These are phyloP conservation scores for Brettanomyces nanus DNA, from an alignment of 805 yeast species.

Conservation along the genomic window DNA sequence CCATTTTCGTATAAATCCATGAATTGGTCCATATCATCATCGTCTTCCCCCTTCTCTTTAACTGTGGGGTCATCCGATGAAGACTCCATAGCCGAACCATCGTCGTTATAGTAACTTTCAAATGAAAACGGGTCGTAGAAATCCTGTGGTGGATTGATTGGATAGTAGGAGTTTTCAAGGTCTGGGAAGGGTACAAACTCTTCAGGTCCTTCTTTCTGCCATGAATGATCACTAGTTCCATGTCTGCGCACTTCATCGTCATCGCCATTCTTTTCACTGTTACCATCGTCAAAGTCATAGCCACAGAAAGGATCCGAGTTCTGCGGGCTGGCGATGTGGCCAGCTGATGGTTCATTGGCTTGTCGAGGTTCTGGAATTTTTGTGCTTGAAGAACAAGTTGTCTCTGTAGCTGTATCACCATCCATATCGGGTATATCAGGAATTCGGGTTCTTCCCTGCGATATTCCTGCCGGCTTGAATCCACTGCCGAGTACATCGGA, in stretches of 20 bases:
- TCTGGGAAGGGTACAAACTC: conserved; percentile 29
- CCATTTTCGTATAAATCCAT: conserved; percentile 3
- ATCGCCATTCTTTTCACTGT: conserved; percentile 9
- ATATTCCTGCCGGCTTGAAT: not conserved
- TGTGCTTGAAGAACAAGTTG: not conserved
- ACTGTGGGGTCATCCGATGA: conserved; percentile 2
- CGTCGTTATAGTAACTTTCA: conserved; percentile 17
- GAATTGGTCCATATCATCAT: conserved; percentile 4
- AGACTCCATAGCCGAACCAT: conserved; percentile 6
- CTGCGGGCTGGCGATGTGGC: too few species aligned
- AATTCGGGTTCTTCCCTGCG: not conserved
- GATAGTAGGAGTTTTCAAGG: conserved; percentile 25
- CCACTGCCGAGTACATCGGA: not conserved
- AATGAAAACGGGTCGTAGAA: conserved; percentile 25
- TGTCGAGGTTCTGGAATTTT: too few species aligned
- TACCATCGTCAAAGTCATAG: conserved; percentile 21
- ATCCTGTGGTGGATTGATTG: conserved; percentile 22
- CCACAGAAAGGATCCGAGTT: conserved; percentile 15
- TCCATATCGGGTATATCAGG: not conserved
- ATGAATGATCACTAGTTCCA: not conserved
- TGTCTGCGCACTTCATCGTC: conserved; percentile 4
- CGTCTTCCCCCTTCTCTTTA: conserved; percentile 3
- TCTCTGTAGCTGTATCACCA: not conserved
- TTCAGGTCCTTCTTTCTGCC: conserved; percentile 15
- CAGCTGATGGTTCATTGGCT: too few species aligned